Evolutionary conservation across 1,139 yeast genomes (phyloP).

Genomic region (Magnusiomyces suaveolens): DNA sequence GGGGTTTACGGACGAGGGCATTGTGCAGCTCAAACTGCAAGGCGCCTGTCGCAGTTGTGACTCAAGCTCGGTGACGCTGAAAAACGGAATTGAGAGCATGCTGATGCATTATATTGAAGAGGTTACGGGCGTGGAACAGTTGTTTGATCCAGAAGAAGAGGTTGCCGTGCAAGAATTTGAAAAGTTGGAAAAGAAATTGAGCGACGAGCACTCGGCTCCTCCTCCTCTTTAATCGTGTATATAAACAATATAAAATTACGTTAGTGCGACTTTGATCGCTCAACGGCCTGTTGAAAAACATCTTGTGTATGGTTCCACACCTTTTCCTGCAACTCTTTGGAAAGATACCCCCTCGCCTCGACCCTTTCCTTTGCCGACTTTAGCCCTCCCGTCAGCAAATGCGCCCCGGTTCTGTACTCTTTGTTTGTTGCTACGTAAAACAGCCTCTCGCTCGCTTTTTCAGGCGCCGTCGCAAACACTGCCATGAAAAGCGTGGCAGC

Average conservation of each 20-base stretch:
- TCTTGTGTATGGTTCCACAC: constrained; percentile 27
- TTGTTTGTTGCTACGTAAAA: constrained; percentile 19
- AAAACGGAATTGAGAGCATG: constrained; percentile 76
- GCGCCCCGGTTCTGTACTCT: constrained; percentile 21
- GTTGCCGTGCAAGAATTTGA: constrained; percentile 61
- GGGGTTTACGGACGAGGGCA: constrained; percentile 59
- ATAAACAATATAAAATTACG: too few relatives aligned
- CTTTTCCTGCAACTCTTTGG: constrained; percentile 21
- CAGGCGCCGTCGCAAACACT: constrained; percentile 15
- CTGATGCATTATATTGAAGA: constrained; percentile 77
- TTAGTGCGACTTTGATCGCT: too few relatives aligned
- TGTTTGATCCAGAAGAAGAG: constrained; percentile 51
- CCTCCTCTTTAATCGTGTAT: too few relatives aligned
- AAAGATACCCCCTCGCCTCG: constrained; percentile 16
- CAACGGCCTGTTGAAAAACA: too few relatives aligned
- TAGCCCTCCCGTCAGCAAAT: constrained; percentile 17
- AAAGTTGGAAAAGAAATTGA: constrained; percentile 42
- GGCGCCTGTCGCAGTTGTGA: constrained; percentile 82
- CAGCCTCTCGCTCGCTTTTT: constrained; percentile 21
- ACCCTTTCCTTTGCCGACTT: constrained; percentile 14
- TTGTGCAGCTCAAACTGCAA: constrained; percentile 61
- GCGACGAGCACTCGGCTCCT: too few relatives aligned
- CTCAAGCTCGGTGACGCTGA: constrained; percentile 64
- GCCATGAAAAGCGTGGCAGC: not conserved
- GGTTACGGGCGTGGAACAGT: constrained; percentile 65